Evolutionary conservation across 805 yeast genomes (phyloP), one percentile per base, ranked within the genome.

Genomic region (Wickerhamomyces pijperi): DNA sequence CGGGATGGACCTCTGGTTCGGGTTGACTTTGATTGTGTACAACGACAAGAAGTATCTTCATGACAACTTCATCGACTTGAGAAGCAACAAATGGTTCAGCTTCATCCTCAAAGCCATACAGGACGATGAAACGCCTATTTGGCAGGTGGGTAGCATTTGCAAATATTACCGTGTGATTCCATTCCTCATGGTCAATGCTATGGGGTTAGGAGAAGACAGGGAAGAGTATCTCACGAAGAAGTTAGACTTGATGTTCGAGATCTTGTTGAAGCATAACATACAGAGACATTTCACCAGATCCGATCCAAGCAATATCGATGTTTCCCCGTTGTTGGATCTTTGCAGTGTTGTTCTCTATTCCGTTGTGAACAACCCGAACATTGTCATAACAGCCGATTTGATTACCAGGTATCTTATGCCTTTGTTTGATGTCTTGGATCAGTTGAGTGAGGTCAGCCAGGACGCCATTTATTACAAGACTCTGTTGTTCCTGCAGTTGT

Each of bases 1-100:
- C 0, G 46, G 45, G 3, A 23, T 48, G 39, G 55, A 51, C 23
- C 29, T 45, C 8, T 54, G 58, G 58, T 7, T 54, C 12, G 46
- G 43, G 3, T 7, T 53, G 12, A 47, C 56, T 0, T 35, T 54
- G 14, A 28, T 48, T 11, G 25, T 20, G n/a, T 48, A 36, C 15
- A 39, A 36, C 14, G 44, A 46, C 20, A 19, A 47, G 3, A 14
- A 18, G 13, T 19, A 36, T 17, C 18, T 42, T 34, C 25, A 25
- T 39, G 11, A 25, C 12, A n/a, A 5, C 4, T 16, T 23, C 29
- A 5, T 36, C 36, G 2, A 16, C 13, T 31, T 31, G 12, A 12
- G 5, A 5, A 7, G 15, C 12, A 28, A 39, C 12, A 16, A n/a
- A 12, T 45, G 46, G 46, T 9, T 45, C 3, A 16, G 18, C 3